phyloP scores from a whole-genome alignment of 1,284 basidiomycete species.

The Malassezia obtusa region DNA sequence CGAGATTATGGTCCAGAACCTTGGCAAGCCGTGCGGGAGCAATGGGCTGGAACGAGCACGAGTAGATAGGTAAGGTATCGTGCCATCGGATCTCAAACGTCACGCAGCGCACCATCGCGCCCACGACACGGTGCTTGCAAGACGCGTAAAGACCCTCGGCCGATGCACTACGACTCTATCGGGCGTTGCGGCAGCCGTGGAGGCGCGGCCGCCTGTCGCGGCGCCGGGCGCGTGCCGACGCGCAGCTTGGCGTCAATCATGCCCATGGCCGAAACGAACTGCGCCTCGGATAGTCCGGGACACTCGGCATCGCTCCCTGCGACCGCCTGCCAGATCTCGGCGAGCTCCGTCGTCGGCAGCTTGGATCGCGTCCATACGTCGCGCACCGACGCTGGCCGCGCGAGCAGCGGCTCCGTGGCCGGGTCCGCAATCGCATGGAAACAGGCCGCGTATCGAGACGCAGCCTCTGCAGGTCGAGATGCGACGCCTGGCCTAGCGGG shows the following conservation, averaged over 20 bases:
- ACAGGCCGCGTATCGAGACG: background rate
- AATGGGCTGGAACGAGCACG: constrained; percentile 44
- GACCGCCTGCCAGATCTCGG: constrained; percentile 13
- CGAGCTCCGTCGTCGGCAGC: constrained; percentile 2
- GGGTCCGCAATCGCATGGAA: background rate
- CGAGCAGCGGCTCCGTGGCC: background rate
- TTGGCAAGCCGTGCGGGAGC: constrained; percentile 28
- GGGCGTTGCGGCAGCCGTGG: constrained; percentile 2
- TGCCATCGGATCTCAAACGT: constrained; percentile 48
- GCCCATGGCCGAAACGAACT: constrained; percentile 5
- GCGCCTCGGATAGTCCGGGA: background rate
- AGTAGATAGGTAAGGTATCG: constrained; percentile 46
- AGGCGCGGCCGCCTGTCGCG: background rate
- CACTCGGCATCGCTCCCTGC: background rate
- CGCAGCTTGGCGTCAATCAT: constrained; percentile 11
- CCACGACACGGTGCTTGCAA: background rate
- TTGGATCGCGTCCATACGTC: background rate
- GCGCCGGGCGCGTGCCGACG: background rate
- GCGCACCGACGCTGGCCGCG: background rate
- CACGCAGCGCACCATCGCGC: constrained; percentile 39
- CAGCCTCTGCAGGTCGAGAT: background rate
- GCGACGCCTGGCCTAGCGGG: background rate
- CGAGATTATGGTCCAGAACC: constrained; percentile 43
- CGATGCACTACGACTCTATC: constrained; percentile 2
- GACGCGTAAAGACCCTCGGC: constrained; percentile 4